Evolutionary conservation across 164 flowering plant genomes (phyloP).

Genomic region (Aristolochia contorta): DNA sequence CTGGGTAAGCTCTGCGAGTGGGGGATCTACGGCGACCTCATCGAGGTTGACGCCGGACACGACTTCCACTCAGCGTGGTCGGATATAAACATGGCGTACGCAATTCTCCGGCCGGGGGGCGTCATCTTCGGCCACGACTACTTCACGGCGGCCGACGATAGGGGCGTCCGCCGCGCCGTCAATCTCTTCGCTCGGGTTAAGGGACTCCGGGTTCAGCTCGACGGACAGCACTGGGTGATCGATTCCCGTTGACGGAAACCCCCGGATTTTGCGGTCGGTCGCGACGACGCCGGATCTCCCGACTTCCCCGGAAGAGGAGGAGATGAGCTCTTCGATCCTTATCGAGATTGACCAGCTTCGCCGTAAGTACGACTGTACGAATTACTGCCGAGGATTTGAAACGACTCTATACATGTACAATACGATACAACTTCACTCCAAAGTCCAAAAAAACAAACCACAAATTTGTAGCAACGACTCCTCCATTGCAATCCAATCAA

Average conservation of each 20-base stretch:
- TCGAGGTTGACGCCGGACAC: conserved; percentile 78
- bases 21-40: conserved; percentile 56
- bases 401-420: no score
- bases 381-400: no score
- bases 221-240: conserved; percentile 76
- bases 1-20: conserved; percentile 49
- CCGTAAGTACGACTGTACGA: no score
- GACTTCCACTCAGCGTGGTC: conserved; percentile 78
- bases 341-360: no score
- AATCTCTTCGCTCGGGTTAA: conserved; percentile 48
- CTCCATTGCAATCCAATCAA: no score
- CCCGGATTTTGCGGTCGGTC: no score
- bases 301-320: neutral
- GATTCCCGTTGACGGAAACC: conserved; percentile 11
- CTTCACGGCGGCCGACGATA: conserved; percentile 37
- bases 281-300: neutral
- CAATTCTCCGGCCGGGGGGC: conserved; percentile 57
- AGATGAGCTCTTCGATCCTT: neutral
- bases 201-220: conserved; percentile 29
- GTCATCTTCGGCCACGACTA: conserved; percentile 75
- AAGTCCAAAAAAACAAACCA: no score
- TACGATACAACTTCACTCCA: no score
- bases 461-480: no score
- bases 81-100: conserved; percentile 53
- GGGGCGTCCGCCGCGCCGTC: conserved; percentile 64